Evolutionary conservation across 2,329 filamentous ascomycete species (phyloP), one percentile per base, ranked within the genome.

Genomic region (Chrysosporium keratinophilum): DNA sequence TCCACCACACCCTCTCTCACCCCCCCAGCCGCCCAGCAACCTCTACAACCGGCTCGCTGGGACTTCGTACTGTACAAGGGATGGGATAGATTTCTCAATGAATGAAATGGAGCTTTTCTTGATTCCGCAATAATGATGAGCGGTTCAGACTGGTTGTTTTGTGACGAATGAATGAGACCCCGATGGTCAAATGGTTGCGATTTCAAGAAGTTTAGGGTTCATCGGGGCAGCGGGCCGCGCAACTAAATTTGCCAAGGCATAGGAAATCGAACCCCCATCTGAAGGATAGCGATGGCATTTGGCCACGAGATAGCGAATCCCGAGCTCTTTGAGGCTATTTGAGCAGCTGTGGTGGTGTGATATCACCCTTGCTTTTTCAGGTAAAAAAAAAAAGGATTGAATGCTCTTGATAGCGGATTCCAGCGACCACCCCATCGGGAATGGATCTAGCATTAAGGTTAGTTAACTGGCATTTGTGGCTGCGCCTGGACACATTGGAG

Each of bases 371-470:
- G 23, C 23, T 28, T 28, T 28, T 28, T 28, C 23, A 28, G 7
- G 3, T 7, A 28, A 7, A 28, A 28, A 28, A 7, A 28, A 28
- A 28, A 7, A 28, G 23, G 23, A 28, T 28, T 7, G 23, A 28
- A 4, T 28, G 3, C 23, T 28, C 7, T 28, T 28, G 28, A 35
- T 28, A 6, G 6, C 17, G 12, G 17, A 19, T 40, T 45, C 50
- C 42, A 52, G 23, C 50, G 46, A 52, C 50, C 50, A 39, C 50
- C 50, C 34, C 42, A 42, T 52, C 42, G 50, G 50, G 50, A 46
- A 52, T 45, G 42, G 39, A 15, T 23, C 33, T 33, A 6, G 39
- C 9, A 12, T 17, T n/a, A 39, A 17, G 23, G 23, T 28, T 28
- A 28, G 23, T 28, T 28, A 28, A 28, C 23, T 28, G 23, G 23